Percentiles rank a stretch among this genome's conserved stretches.
These are phyloP conservation scores for Ophiostoma sp. DNA, from an alignment of 2,329 filamentous ascomycete species.

Conservation along the genomic window DNA sequence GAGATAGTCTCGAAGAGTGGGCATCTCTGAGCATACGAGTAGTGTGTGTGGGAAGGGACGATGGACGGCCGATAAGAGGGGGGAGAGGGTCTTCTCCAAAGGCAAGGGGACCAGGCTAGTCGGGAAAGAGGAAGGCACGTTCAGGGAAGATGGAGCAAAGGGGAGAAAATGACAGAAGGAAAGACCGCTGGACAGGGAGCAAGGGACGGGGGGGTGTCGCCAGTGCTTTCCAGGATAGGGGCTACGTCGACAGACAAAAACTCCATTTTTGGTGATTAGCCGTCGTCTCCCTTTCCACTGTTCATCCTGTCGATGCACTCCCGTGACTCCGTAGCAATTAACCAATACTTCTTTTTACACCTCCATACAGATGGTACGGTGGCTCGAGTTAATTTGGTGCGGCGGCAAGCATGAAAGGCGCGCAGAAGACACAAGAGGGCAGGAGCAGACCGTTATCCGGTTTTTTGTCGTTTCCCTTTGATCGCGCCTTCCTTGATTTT, in stretches of 20 bases:
- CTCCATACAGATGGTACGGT: background rate
- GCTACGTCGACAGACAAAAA: background rate
- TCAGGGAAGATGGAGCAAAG: background rate
- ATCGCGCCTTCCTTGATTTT: conserved; percentile 19
- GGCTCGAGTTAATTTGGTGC: conserved; percentile 2
- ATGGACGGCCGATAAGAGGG: background rate
- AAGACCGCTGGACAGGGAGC: background rate
- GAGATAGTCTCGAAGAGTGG: too few species aligned
- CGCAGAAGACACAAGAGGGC: background rate
- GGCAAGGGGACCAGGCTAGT: background rate
- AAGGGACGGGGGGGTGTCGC: background rate
- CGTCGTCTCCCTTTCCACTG: too few species aligned
- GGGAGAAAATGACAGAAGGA: conserved; percentile 2
- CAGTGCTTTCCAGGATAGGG: background rate
- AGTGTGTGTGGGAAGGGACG: background rate
- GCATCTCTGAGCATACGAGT: too few species aligned
- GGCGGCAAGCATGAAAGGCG: background rate
- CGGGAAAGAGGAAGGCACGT: background rate
- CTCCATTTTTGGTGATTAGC: too few species aligned
- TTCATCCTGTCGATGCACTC: too few species aligned
- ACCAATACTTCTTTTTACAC: background rate
- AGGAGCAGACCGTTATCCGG: conserved; percentile 12
- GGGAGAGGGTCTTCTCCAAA: background rate
- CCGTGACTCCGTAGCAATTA: background rate
- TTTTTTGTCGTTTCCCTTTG: conserved; percentile 5